These are phyloP conservation scores for Paraphoma chrysanthemicola DNA, from an alignment of 2,329 filamentous ascomycete species.

Conservation along the genomic window DNA sequence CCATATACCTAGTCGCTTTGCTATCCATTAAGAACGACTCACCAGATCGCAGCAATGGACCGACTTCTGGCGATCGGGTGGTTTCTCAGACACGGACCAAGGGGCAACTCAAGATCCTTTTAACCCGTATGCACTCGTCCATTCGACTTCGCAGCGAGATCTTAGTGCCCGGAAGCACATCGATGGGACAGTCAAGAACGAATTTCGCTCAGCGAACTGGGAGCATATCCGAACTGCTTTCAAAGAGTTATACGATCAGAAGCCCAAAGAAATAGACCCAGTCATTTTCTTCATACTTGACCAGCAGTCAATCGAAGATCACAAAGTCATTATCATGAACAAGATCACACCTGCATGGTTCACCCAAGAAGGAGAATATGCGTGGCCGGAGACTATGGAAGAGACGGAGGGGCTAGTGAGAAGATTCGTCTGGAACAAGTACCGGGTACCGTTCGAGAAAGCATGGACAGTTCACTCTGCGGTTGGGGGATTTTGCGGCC, in stretches of 20 bases:
- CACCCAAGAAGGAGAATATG: background rate
- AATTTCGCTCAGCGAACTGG: slow-evolving; percentile 5
- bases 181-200: slow-evolving; percentile 1
- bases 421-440: background rate
- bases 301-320: slow-evolving; percentile 9
- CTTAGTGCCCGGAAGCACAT: background rate
- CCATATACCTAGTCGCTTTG: no score
- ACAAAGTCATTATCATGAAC: slow-evolving; percentile 8
- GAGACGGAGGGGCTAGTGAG: background rate
- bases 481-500: background rate
- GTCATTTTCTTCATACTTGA: slow-evolving; percentile 10
- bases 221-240: slow-evolving; percentile 2
- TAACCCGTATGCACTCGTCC: background rate
- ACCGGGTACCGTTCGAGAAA: background rate
- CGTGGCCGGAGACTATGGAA: background rate
- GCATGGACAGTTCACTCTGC: background rate
- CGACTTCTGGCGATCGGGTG: no score
- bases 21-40: no score
- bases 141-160: background rate
- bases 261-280: background rate
- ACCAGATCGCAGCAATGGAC: no score
- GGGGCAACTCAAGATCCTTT: background rate
- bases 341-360: background rate
- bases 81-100: no score
- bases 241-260: background rate